A percentile compares a stretch with the other conserved stretches of the same genome.
Conservation (phyloP, 1,139 yeast species). For the Pichia sp. region DNA sequence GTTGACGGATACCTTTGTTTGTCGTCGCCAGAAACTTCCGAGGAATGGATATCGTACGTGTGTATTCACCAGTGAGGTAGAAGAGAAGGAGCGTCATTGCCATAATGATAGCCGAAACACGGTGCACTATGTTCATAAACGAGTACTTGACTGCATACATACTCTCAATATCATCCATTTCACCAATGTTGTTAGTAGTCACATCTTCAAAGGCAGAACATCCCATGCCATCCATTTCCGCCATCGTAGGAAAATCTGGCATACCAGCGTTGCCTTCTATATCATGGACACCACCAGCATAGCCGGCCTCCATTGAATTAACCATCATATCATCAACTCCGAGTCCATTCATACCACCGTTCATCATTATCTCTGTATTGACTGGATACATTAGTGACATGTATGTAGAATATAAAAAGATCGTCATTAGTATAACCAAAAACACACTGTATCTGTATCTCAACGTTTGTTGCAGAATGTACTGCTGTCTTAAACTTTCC, state of each 20-base stretch:
- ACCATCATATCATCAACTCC: too few species aligned
- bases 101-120: conserved; percentile 65
- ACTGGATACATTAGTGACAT: conserved; percentile 16
- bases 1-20: conserved; percentile 82
- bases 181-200: not conserved
- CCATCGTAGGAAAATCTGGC: not conserved
- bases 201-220: not conserved
- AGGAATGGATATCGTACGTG: conserved; percentile 79
- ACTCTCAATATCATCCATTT: not conserved
- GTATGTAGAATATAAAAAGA: conserved; percentile 26
- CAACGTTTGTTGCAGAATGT: conserved; percentile 63
- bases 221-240: too few species aligned
- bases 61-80: conserved; percentile 87
- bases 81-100: conserved; percentile 71
- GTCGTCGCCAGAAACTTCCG: conserved; percentile 74
- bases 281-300: not conserved
- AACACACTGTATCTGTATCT: conserved; percentile 75
- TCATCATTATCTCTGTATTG: not conserved
- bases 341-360: not conserved
- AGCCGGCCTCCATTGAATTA: not conserved
- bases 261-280: too few species aligned
- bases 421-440: conserved; percentile 35
- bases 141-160: not conserved
- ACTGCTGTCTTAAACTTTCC: conserved; percentile 80
- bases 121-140: conserved; percentile 41